Evolutionary conservation across 805 yeast genomes (phyloP).

Genomic region (Yamadazyma tumulicola): DNA sequence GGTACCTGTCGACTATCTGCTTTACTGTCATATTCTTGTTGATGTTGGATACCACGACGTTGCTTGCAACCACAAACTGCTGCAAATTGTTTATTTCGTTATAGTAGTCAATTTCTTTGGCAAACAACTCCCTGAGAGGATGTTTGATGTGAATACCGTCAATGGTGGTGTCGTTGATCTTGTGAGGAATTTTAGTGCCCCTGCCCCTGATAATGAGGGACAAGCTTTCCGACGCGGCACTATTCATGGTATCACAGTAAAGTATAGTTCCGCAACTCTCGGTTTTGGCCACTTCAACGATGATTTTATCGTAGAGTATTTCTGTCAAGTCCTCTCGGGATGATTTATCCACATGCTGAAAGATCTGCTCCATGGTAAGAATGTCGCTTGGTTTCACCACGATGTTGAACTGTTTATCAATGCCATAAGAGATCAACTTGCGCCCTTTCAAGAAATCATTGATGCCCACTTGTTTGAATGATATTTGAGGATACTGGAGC

Average conservation of each 20-base stretch:
- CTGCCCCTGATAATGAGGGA: conserved; percentile 83
- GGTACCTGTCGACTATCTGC: conserved; percentile 73
- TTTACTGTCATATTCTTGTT: conserved; percentile 77
- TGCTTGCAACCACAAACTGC: conserved; percentile 18
- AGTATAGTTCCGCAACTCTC: conserved; percentile 53
- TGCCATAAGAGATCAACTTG: conserved; percentile 1
- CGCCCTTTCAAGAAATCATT: too few species aligned
- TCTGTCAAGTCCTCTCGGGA: conserved; percentile 60
- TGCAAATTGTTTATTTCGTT: conserved; percentile 38
- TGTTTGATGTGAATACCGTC: conserved; percentile 47
- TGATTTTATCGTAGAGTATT: conserved; percentile 45
- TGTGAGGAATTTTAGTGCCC: conserved; percentile 61
- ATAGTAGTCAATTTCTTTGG: conserved; percentile 63
- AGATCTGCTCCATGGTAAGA: neutral
- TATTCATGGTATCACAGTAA: conserved; percentile 78
- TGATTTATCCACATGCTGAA: conserved; percentile 40
- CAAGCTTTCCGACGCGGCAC: conserved; percentile 75
- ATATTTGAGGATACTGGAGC: too few species aligned
- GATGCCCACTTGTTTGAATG: too few species aligned
- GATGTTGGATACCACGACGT: conserved; percentile 32
- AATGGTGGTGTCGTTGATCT: conserved; percentile 43
- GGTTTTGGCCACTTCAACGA: conserved; percentile 44
- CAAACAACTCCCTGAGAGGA: conserved; percentile 75
- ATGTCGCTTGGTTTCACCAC: neutral
- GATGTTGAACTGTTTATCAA: conserved; percentile 11